Percentiles rank a stretch among this genome's conserved stretches.
Evolutionary conservation across 108 stramenopile genomes (phyloP).

Genomic region (Nitzschia sp.): DNA sequence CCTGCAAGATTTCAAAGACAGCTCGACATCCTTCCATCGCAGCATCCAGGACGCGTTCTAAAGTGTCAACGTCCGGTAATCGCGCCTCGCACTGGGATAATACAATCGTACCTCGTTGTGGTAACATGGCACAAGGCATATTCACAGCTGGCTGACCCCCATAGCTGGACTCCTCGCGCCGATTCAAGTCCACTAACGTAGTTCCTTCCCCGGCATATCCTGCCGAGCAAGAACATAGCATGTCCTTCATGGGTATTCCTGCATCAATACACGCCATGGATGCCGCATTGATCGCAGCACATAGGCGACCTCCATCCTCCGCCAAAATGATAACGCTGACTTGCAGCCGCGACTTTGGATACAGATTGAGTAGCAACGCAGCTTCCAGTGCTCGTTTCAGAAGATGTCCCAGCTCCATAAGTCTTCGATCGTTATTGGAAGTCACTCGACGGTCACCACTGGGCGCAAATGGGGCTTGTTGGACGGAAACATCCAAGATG

Average conservation of each 20-base stretch:
- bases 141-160: conserved; percentile 65
- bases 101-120: conserved; percentile 84
- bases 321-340: conserved; percentile 70
- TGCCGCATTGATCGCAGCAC: conserved; percentile 86
- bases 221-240: conserved; percentile 84
- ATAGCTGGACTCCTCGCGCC: conserved; percentile 54
- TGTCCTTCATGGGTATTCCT: conserved; percentile 79
- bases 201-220: conserved; percentile 59
- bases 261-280: conserved; percentile 81
- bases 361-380: conserved; percentile 73
- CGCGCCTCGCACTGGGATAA: conserved; percentile 86
- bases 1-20: conserved; percentile 80
- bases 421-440: conserved; percentile 75
- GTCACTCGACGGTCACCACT: conserved; percentile 64
- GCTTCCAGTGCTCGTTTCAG: conserved; percentile 79
- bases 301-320: conserved; percentile 86
- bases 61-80: conserved; percentile 53
- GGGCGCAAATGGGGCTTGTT: conserved; percentile 70
- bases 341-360: conserved; percentile 75
- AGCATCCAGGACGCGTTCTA: conserved; percentile 74
- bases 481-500: conserved; percentile 65
- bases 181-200: conserved; percentile 80
- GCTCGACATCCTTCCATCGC: conserved; percentile 85
- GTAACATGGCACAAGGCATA: conserved; percentile 80
- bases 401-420: conserved; percentile 75